phyloP scores from a whole-genome alignment of 2,329 filamentous ascomycete species.

The Phyllosticta ampelicida region DNA sequence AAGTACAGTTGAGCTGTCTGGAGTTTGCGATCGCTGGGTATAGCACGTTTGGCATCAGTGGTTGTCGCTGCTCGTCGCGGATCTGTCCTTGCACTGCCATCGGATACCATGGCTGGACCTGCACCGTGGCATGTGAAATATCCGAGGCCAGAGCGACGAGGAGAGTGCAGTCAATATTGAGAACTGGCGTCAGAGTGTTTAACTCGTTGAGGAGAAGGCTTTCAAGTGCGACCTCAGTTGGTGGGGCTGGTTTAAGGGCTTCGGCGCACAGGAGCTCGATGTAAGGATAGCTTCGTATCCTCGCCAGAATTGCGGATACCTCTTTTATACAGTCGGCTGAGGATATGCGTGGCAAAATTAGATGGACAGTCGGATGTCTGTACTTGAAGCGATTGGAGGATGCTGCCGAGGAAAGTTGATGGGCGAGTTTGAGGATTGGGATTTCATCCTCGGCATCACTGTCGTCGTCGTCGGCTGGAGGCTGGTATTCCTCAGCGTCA shows the following conservation, averaged over 20 bases:
- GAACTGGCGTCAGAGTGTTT: conserved; percentile 28
- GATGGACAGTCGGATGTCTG: conserved; percentile 40
- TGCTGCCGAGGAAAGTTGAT: conserved; percentile 48
- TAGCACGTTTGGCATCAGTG: conserved; percentile 49
- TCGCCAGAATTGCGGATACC: conserved; percentile 46
- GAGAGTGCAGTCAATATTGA: conserved; percentile 59
- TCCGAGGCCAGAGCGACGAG: conserved; percentile 64
- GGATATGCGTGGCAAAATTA: conserved; percentile 47
- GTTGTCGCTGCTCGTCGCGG: conserved; percentile 50
- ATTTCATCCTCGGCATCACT: conserved; percentile 43
- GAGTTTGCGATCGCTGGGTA: conserved; percentile 48
- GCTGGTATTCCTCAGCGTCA: conserved; percentile 34
- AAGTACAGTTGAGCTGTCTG: conserved; percentile 53
- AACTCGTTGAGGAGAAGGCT: conserved; percentile 30
- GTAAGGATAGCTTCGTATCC: conserved; percentile 43
- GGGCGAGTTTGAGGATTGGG: conserved; percentile 50
- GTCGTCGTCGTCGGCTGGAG: conserved; percentile 31
- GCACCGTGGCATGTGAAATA: conserved; percentile 49
- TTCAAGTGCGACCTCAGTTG: conserved; percentile 18
- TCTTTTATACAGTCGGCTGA: conserved; percentile 41
- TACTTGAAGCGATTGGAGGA: conserved; percentile 35
- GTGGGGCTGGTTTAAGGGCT: conserved; percentile 14
- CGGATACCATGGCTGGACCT: conserved; percentile 44
- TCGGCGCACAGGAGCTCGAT: conserved; percentile 6
- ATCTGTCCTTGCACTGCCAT: conserved; percentile 54